phyloP scores from a whole-genome alignment of 2,329 filamentous ascomycete genomes.

The Colletotrichum truncatum region DNA sequence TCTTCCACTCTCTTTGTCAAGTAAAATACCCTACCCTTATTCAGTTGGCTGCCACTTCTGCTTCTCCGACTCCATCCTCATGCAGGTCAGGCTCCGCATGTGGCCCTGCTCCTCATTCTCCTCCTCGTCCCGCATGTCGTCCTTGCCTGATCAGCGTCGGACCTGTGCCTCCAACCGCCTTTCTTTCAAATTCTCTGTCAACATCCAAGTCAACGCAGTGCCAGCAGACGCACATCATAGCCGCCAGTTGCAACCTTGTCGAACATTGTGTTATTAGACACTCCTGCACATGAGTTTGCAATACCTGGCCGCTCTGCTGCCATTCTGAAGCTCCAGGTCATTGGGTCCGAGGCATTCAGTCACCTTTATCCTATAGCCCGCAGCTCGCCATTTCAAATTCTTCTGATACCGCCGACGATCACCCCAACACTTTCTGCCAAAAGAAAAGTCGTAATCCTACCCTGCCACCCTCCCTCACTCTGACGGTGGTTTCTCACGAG shows the following conservation, averaged over 20 bases:
- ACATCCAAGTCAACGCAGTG: conserved; percentile 5
- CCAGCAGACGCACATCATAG: conserved; percentile 15
- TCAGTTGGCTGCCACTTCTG: conserved; percentile 23
- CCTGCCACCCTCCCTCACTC: not conserved
- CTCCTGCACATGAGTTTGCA: conserved; percentile 7
- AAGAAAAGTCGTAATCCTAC: not conserved
- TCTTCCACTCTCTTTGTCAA: not conserved
- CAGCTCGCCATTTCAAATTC: not conserved
- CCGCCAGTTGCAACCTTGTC: conserved; percentile 5
- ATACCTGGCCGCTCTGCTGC: not conserved
- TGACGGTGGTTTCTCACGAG: not conserved
- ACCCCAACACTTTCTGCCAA: not conserved
- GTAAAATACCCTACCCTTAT: conserved; percentile 13
- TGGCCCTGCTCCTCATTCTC: conserved; percentile 24
- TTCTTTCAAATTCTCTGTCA: conserved; percentile 24
- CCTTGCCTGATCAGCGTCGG: conserved; percentile 29
- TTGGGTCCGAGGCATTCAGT: not conserved
- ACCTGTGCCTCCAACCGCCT: conserved; percentile 17
- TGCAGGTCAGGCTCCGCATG: conserved; percentile 29
- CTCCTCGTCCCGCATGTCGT: conserved; percentile 29
- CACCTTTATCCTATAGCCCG: not conserved
- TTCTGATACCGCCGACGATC: not conserved
- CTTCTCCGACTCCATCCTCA: conserved; percentile 28
- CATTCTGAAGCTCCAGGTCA: not conserved
- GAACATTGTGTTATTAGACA: conserved; percentile 30